Percentiles rank a stretch among this genome's conserved stretches.
These are phyloP conservation scores for Verruconis gallopava DNA, from an alignment of 2,329 filamentous ascomycete species.

Conservation along the genomic window DNA sequence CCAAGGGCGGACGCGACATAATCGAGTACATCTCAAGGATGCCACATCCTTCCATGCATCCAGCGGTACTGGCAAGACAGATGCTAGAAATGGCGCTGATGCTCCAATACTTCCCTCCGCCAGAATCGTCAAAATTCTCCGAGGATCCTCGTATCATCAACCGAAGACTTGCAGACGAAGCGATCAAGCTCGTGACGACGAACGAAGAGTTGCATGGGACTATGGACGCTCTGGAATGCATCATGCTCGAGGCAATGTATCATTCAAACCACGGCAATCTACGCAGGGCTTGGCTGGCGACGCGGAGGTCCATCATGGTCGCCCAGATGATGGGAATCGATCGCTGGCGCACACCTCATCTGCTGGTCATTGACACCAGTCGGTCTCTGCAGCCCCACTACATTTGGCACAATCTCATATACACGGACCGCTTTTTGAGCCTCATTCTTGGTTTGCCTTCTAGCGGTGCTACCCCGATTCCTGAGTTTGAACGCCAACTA, in stretches of 20 bases:
- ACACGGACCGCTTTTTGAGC: constrained; percentile 7
- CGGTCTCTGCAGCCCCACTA: constrained; percentile 2
- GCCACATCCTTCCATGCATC: constrained; percentile 16
- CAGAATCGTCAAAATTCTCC: constrained; percentile 14
- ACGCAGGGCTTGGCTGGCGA: constrained; percentile 26
- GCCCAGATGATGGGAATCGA: constrained; percentile 33
- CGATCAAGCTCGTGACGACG: constrained; percentile 20
- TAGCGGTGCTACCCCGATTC: not conserved
- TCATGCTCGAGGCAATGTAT: constrained; percentile 30
- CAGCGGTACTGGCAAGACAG: constrained; percentile 21
- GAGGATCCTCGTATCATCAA: constrained; percentile 17
- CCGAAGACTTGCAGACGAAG: constrained; percentile 19
- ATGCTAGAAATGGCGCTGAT: constrained; percentile 22
- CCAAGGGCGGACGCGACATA: not conserved
- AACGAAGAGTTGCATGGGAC: constrained; percentile 26
- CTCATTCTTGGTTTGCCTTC: constrained; percentile 8
- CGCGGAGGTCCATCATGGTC: constrained; percentile 25
- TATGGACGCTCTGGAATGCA: constrained; percentile 30
- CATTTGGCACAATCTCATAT: constrained; percentile 9
- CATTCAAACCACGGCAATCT: constrained; percentile 28
- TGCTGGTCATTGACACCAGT: constrained; percentile 2
- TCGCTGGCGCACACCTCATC: constrained; percentile 11
- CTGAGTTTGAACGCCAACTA: not conserved
- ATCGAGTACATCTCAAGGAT: constrained; percentile 7
- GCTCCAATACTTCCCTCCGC: constrained; percentile 15